phyloP scores from a whole-genome alignment of 495 filamentous ascomycete species.

The Neurospora sp. region DNA sequence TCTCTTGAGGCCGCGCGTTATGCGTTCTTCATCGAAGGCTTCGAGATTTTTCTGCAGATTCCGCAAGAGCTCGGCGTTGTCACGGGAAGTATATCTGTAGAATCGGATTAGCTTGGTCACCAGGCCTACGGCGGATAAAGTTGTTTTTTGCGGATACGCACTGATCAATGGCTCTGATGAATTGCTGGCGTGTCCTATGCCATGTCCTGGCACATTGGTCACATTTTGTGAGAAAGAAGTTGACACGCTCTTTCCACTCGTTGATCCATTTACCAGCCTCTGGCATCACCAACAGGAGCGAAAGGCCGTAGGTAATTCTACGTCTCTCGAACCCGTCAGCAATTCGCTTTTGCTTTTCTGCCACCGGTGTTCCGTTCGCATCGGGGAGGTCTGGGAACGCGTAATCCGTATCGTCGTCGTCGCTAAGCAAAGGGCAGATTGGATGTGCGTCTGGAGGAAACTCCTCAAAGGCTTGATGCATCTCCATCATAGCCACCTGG shows the following conservation, averaged over 20 bases:
- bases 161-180: slow-evolving; percentile 36
- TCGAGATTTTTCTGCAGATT: slow-evolving; percentile 35
- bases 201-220: slow-evolving; percentile 73
- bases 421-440: slow-evolving; percentile 34
- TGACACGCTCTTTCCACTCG: slow-evolving; percentile 44
- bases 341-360: slow-evolving; percentile 32
- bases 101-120: neutral
- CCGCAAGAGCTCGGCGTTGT: slow-evolving; percentile 14
- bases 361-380: slow-evolving; percentile 15
- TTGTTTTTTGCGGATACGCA: neutral
- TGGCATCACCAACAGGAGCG: slow-evolving; percentile 60
- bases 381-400: slow-evolving; percentile 36
- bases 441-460: slow-evolving; percentile 26
- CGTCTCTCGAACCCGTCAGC: slow-evolving; percentile 42
- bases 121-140: neutral
- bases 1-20: slow-evolving; percentile 25
- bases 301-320: slow-evolving; percentile 49
- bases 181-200: slow-evolving; percentile 46
- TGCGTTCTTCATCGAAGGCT: slow-evolving; percentile 29
- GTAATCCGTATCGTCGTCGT: slow-evolving; percentile 42
- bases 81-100: neutral
- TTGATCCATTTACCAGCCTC: slow-evolving; percentile 48
- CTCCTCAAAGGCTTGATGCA: slow-evolving; percentile 21
- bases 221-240: slow-evolving; percentile 51
- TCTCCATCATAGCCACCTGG: slow-evolving; percentile 12